A percentile compares a stretch with the other conserved stretches of the same genome.
Evolutionary conservation across 371 early-diverging fungal genomes (phyloP).

Genomic region (Zancudomyces culisetae): DNA sequence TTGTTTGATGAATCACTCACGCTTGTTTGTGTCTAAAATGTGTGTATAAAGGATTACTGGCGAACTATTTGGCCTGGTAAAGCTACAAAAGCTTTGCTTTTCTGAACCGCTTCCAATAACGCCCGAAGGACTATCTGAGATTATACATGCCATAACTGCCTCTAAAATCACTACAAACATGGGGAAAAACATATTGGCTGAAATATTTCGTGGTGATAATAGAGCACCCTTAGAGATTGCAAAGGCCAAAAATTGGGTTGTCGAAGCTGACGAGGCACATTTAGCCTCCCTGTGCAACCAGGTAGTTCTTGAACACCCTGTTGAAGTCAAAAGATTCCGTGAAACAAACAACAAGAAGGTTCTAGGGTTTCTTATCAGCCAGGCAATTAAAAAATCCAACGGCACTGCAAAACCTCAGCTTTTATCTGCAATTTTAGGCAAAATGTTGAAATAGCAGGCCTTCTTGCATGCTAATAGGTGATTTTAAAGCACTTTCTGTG

Average conservation of each 20-base stretch:
- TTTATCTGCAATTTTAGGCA: slow-evolving; percentile 32
- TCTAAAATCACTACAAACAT: slow-evolving; percentile 34
- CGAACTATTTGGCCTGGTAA: slow-evolving; percentile 57
- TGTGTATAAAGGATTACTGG: slow-evolving; percentile 41
- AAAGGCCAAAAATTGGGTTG: slow-evolving; percentile 44
- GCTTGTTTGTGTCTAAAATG: slow-evolving; percentile 1
- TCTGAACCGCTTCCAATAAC: slow-evolving; percentile 32
- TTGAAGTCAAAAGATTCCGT: slow-evolving; percentile 33
- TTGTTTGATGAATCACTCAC: slow-evolving; percentile 1
- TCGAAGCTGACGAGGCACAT: slow-evolving; percentile 28
- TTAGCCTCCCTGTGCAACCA: slow-evolving; percentile 30
- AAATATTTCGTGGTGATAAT: slow-evolving; percentile 37
- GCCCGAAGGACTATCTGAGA: slow-evolving; percentile 32
- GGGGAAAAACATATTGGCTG: slow-evolving; percentile 42
- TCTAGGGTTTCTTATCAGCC: slow-evolving; percentile 50
- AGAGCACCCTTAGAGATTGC: slow-evolving; percentile 36
- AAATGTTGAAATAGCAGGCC: slow-evolving; percentile 5
- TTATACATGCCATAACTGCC: slow-evolving; percentile 40
- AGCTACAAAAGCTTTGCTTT: slow-evolving; percentile 32
- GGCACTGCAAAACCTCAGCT: slow-evolving; percentile 49
- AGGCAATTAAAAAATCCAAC: slow-evolving; percentile 46
- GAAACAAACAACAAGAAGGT: slow-evolving; percentile 32
- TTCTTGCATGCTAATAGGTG: too few relatives aligned
- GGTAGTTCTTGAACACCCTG: slow-evolving; percentile 31
- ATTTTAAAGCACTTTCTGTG: too few relatives aligned